Evolutionary conservation across 305 asterid genomes (phyloP).

Genomic region (Fraxinus sp.): DNA sequence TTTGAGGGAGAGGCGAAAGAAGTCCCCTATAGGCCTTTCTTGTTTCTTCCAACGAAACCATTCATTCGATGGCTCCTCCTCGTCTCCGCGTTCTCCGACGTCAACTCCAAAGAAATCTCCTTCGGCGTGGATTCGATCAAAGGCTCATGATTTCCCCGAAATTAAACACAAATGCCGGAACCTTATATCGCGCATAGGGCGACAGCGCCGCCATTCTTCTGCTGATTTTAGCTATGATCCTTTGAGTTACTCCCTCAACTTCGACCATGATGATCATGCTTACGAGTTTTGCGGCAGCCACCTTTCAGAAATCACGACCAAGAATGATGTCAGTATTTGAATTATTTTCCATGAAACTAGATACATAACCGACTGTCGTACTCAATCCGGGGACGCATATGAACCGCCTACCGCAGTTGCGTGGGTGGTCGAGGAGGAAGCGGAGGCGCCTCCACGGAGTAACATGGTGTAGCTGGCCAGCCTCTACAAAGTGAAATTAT

Average conservation of each 20-base stretch:
- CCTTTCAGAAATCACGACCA: not conserved
- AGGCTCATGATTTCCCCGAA: conserved; percentile 26
- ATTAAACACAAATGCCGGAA: conserved; percentile 35
- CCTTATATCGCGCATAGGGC: conserved; percentile 39
- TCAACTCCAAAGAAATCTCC: conserved; percentile 27
- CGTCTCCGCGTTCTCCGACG: conserved; percentile 25
- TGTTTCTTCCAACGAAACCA: conserved; percentile 46
- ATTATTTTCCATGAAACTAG: not conserved
- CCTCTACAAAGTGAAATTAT: not conserved
- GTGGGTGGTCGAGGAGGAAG: not conserved
- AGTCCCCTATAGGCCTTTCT: conserved; percentile 32
- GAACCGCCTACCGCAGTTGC: not conserved
- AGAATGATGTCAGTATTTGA: not conserved
- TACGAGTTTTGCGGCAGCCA: conserved; percentile 20
- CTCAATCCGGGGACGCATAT: not conserved
- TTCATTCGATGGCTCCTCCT: not conserved
- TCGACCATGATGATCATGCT: conserved; percentile 32
- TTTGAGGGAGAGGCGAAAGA: conserved; percentile 36
- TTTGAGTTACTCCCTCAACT: conserved; percentile 59
- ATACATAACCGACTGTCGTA: not conserved
- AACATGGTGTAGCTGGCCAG: not conserved
- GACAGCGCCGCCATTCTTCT: conserved; percentile 55
- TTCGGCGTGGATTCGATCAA: conserved; percentile 37
- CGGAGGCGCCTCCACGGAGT: not conserved
- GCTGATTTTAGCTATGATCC: conserved; percentile 72